phyloP scores from a whole-genome alignment of 371 early-diverging fungal genomes.

The Coemansia sp. region DNA sequence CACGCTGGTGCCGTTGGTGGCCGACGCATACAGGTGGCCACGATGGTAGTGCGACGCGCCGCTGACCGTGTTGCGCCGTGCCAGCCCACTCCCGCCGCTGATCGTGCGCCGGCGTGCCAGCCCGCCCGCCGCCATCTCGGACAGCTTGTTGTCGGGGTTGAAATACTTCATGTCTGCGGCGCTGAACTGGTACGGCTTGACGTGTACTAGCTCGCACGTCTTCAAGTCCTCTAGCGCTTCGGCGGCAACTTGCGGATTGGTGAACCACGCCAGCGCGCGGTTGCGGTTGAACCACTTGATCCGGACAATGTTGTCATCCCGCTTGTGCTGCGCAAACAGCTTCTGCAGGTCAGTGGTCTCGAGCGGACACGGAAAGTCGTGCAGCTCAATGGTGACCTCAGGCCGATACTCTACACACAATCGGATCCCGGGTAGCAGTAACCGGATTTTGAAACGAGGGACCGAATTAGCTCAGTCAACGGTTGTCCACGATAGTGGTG shows the following conservation, averaged over 20 bases:
- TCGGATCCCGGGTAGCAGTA: too few relatives aligned
- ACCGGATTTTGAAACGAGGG: not conserved
- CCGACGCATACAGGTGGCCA: constrained; percentile 36
- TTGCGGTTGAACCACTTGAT: constrained; percentile 56
- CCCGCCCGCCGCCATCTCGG: constrained; percentile 29
- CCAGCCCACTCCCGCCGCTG: constrained; percentile 42
- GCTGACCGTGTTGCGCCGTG: constrained; percentile 51
- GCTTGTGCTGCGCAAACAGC: constrained; percentile 46
- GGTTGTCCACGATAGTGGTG: not conserved
- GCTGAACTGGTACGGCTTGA: constrained; percentile 49
- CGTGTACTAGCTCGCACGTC: constrained; percentile 44
- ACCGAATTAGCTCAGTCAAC: not conserved
- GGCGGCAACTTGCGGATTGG: constrained; percentile 39
- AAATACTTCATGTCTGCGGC: constrained; percentile 51
- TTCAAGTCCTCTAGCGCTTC: constrained; percentile 48
- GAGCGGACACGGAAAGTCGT: constrained; percentile 50
- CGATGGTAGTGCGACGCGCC: constrained; percentile 52
- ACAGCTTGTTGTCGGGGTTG: constrained; percentile 39
- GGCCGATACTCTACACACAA: constrained; percentile 47
- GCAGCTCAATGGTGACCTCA: constrained; percentile 52
- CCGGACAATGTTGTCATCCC: constrained; percentile 52
- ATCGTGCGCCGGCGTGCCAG: constrained; percentile 48
- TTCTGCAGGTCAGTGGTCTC: constrained; percentile 51
- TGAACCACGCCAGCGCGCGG: constrained; percentile 53
- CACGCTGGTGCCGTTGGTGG: constrained; percentile 8